Evolutionary conservation across 352 stramenopile genomes (phyloP).

Genomic region (Pythium periplocum): DNA sequence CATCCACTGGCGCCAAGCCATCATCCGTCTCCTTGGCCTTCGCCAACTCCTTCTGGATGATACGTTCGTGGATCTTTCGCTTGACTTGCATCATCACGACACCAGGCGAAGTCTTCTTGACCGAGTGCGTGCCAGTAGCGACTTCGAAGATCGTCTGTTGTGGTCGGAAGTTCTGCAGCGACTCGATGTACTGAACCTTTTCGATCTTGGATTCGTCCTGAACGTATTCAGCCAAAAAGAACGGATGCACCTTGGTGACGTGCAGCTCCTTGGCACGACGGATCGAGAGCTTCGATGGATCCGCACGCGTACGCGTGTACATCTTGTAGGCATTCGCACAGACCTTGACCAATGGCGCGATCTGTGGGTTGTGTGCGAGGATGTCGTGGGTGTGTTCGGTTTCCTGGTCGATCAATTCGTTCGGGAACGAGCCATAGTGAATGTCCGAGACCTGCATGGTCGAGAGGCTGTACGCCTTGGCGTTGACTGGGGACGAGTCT

Average conservation of each 20-base stretch:
- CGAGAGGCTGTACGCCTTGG: conserved; percentile 83
- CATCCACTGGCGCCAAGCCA: conserved; percentile 16
- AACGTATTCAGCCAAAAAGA: conserved; percentile 87
- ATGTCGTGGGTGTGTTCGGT: conserved; percentile 93
- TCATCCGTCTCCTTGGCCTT: conserved; percentile 35
- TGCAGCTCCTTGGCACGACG: conserved; percentile 92
- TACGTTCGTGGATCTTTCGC: conserved; percentile 77
- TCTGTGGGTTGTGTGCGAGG: conserved; percentile 70
- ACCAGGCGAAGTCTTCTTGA: conserved; percentile 69
- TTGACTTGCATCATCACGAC: conserved; percentile 87
- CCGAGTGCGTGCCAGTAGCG: conserved; percentile 72
- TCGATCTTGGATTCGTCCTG: conserved; percentile 69
- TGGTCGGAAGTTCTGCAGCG: conserved; percentile 90
- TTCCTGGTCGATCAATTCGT: conserved; percentile 94
- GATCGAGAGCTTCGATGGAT: conserved; percentile 94
- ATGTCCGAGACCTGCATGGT: conserved; percentile 95
- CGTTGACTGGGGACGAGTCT: conserved; percentile 55
- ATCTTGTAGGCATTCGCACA: conserved; percentile 98
- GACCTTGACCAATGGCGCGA: conserved; percentile 82
- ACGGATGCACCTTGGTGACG: conserved; percentile 89
- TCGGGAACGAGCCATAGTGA: conserved; percentile 97
- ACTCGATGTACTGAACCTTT: conserved; percentile 90
- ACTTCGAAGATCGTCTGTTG: conserved; percentile 97
- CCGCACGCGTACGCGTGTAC: conserved; percentile 93
- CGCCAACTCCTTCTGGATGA: conserved; percentile 76